A percentile compares a stretch with the other conserved stretches of the same genome.
Conservation (phyloP, 257 asterid genomes). For the Plantago major region DNA sequence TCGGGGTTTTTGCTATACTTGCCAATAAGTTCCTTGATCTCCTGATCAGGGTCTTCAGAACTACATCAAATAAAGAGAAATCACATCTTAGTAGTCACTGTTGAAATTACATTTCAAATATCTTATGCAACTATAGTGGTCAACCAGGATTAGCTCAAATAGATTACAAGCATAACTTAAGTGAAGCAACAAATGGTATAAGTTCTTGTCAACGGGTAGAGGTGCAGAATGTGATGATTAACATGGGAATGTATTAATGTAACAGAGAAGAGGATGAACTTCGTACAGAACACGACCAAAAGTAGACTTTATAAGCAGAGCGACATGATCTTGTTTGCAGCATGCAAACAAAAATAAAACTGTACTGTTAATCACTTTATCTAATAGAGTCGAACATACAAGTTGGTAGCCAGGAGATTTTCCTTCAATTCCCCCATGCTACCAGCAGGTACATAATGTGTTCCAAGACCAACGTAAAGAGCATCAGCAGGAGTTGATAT, state of each 20-base stretch:
- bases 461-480: conserved; percentile 82
- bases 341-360: not conserved
- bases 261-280: not conserved
- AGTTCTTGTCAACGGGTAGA: not conserved
- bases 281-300: not conserved
- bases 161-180: not conserved
- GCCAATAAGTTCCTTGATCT: conserved; percentile 52
- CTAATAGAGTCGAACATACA: conserved; percentile 52
- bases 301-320: not conserved
- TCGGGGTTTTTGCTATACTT: conserved; percentile 65
- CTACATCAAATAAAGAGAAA: conserved; percentile 30
- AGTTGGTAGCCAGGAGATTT: conserved; percentile 53
- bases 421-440: conserved; percentile 60
- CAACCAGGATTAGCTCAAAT: too few species aligned
- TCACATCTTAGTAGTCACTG: conserved; percentile 1
- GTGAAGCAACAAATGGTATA: not conserved
- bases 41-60: conserved; percentile 76
- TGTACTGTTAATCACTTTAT: too few species aligned
- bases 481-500: conserved; percentile 96
- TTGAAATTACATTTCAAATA: conserved; percentile 5
- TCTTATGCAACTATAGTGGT: not conserved
- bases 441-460: conserved; percentile 86
- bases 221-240: too few species aligned
- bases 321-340: not conserved
- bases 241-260: too few species aligned